Evolutionary conservation across 106 monocot species (phyloP).

Genomic region (Dendrobium catenatum): DNA sequence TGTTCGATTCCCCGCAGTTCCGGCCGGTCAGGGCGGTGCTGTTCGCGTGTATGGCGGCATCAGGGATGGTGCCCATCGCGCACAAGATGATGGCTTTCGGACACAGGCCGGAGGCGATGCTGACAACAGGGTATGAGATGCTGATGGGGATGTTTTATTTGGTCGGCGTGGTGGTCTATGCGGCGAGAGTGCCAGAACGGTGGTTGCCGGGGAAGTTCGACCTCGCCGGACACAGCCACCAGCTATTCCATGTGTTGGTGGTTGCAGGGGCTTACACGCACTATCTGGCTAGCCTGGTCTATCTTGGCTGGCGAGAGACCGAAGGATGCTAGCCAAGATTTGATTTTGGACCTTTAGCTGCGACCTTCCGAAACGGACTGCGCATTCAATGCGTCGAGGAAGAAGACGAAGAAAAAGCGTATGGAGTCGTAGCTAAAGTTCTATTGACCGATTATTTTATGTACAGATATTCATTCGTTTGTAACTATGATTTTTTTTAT

Average conservation of each 20-base stretch:
- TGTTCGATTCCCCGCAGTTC: conserved; percentile 21
- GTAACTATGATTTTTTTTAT: no score
- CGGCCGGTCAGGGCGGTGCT: conserved; percentile 16
- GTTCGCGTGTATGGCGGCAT: conserved; percentile 34
- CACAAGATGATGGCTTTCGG: conserved; percentile 30
- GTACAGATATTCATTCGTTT: no score
- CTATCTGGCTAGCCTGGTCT: conserved; percentile 26
- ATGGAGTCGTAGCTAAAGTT: no score
- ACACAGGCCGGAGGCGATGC: conserved; percentile 21
- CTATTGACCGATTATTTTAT: no score
- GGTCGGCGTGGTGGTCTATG: conserved; percentile 29
- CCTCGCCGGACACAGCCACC: conserved; percentile 41
- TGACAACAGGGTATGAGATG: conserved; percentile 23
- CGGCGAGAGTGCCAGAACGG: conserved; percentile 32
- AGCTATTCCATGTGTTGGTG: conserved; percentile 35
- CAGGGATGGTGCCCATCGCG: conserved; percentile 33
- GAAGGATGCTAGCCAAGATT: conserved; percentile 16
- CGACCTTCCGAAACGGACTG: no score
- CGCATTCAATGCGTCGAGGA: no score
- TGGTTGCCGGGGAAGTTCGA: conserved; percentile 47
- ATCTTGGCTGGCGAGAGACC: conserved; percentile 30
- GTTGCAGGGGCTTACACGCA: conserved; percentile 42
- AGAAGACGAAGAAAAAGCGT: no score
- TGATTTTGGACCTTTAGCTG: background rate
- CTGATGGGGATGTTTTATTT: conserved; percentile 30